Base-by-base conservation (phyloP, 164 flowering plant species). In the Macadamia tetraphylla region DNA sequence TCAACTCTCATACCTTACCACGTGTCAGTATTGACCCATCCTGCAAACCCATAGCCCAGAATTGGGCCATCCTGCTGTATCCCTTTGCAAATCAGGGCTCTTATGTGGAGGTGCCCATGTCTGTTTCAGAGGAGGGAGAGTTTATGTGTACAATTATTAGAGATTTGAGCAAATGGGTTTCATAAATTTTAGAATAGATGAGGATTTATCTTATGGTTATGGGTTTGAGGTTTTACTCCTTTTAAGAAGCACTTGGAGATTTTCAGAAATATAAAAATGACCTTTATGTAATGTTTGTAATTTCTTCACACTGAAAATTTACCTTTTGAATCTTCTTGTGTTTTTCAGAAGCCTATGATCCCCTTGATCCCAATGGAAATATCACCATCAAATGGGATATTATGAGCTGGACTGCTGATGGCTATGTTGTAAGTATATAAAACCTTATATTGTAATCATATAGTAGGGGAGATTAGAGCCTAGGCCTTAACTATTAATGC, bases 341-440 rank as follows among this genome's bases (percentile, higher is more conserved):
- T 67, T 63, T 29, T 71, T 77, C 84, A 87, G 94, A 87, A 69
- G 96, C 92, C 7, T 88, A 85, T 72, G 93, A 86, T 74, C 67
- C 91, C 9, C 84, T 87, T 71, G 91, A 88, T 79, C 94, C 94
- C 13, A 83, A 67, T 73, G 94, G 90, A 56, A 86, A 88, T 62
- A 84, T 88, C 80, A 88, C 91, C 55, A 86, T 88, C 75, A 88
- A 86, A 75, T 88, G 94, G 94, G 94, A 88, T 66, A 57, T 88
- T 42, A 83, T 83, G 58, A 74, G 73, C 60, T 89, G 92, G 95
- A 86, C 87, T 40, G 86, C 91, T 0, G 96, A 90, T 83, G 96
- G 96, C 70, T 90, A 90, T 77, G 83, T 84, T 71, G 96, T 90
- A 80, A 83, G 91, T 80, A 62, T 61, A 6, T 52, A 46, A 11